These are phyloP conservation scores for Chlorella sorokiniana DNA, from an alignment of 139 green algal species.

Conservation along the genomic window DNA sequence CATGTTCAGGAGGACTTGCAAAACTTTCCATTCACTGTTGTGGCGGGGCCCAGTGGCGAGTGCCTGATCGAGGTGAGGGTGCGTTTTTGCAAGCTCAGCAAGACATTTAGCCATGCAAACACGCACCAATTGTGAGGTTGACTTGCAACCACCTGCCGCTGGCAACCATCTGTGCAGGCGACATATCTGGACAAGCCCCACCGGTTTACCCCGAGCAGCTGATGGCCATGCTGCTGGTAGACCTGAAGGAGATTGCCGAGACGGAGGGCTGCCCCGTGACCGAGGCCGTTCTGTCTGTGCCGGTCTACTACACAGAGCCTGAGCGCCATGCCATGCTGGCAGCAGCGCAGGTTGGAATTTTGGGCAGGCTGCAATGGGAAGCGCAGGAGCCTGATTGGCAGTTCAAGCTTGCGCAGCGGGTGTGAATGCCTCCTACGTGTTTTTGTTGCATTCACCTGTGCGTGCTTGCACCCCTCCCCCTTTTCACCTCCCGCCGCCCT, in stretches of 20 bases:
- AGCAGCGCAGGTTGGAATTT: slow-evolving; percentile 40
- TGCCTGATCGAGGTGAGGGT: slow-evolving; percentile 76
- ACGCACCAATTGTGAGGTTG: too few species aligned
- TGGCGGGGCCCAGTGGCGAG: slow-evolving; percentile 74
- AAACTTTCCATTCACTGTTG: slow-evolving; percentile 75
- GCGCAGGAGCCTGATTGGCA: too few species aligned
- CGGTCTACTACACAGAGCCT: slow-evolving; percentile 84
- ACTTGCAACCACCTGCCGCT: neutral
- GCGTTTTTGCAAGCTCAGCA: neutral
- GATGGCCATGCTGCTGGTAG: slow-evolving; percentile 90
- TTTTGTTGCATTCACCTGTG: too few species aligned
- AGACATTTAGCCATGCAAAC: neutral
- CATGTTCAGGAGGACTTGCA: slow-evolving; percentile 81
- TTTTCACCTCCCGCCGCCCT: slow-evolving; percentile 9
- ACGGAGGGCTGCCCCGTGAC: slow-evolving; percentile 81
- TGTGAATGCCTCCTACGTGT: too few species aligned
- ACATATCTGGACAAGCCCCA: slow-evolving; percentile 66
- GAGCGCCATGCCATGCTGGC: slow-evolving; percentile 89
- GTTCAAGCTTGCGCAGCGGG: too few species aligned
- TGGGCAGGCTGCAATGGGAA: too few species aligned
- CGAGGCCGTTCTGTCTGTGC: slow-evolving; percentile 93
- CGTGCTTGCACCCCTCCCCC: too few species aligned
- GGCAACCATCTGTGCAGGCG: neutral
- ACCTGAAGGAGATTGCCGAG: slow-evolving; percentile 92
- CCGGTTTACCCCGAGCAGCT: slow-evolving; percentile 71